Evolutionary conservation across 73 alveolate species (phyloP).

Genomic region (Tetrahymena thermophila): DNA sequence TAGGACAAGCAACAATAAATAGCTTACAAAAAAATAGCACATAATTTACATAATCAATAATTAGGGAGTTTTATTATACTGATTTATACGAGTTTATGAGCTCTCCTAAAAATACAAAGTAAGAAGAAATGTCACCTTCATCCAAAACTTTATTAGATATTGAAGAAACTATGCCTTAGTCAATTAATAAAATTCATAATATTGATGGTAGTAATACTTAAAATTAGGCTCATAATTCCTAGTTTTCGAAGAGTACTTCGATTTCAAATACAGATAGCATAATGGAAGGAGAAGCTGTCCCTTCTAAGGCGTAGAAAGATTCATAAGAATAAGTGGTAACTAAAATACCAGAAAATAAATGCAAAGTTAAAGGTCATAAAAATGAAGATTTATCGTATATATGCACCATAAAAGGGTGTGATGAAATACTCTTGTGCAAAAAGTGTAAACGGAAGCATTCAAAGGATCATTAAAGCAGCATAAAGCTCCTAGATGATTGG

Average conservation of each 20-base stretch:
- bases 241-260: not conserved
- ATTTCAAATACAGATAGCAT: not conserved
- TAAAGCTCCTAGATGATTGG: not conserved
- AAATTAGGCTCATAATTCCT: not conserved
- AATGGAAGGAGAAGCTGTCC: not conserved
- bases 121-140: not conserved
- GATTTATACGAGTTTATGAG: not conserved
- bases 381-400: not conserved
- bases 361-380: not conserved
- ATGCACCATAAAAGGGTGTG: not conserved
- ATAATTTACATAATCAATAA: not conserved
- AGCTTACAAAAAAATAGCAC: not conserved
- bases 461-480: not conserved
- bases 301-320: not conserved
- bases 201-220: not conserved
- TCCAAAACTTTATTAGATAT: not conserved
- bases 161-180: not conserved
- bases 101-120: not conserved
- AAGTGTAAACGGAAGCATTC: not conserved
- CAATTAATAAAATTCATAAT: not conserved
- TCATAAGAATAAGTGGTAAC: not conserved
- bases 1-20: not conserved
- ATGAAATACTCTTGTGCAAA: not conserved
- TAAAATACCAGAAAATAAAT: not conserved
- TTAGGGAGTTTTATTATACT: not conserved